Percentiles rank a stretch among this genome's conserved stretches.
phyloP scores from a whole-genome alignment of 139 green algal species.

The Pleodorina starrii region DNA sequence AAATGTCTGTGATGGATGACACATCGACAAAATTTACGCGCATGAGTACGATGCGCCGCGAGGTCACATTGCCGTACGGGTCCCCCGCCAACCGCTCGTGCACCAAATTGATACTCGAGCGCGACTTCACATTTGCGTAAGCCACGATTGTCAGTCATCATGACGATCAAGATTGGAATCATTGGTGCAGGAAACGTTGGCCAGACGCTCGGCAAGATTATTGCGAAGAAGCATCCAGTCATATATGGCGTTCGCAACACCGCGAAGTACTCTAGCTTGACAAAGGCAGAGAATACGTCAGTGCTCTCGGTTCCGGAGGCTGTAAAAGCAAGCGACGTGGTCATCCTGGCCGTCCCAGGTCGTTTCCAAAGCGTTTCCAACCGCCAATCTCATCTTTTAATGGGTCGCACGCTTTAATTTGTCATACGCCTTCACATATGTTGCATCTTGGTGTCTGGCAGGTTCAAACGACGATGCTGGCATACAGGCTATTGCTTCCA shows the following conservation, averaged over 20 bases:
- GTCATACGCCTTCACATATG: not conserved
- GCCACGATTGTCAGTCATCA: not conserved
- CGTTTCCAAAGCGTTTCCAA: not conserved
- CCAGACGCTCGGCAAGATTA: conserved; percentile 10
- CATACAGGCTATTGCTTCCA: not conserved
- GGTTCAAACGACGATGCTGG: not conserved
- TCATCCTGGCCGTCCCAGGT: conserved; percentile 45
- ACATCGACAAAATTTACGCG: not conserved
- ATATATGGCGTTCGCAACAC: not conserved
- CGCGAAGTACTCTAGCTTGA: conserved; percentile 25
- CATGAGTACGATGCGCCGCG: too few species aligned
- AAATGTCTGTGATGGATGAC: not conserved
- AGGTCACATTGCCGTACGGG: too few species aligned
- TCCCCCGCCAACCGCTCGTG: not conserved
- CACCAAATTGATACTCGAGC: not conserved
- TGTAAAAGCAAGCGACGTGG: conserved; percentile 29
- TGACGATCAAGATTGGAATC: conserved; percentile 41
- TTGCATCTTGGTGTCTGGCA: too few species aligned
- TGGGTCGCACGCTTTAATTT: too few species aligned
- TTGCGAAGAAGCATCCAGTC: conserved; percentile 21
- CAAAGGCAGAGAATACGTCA: not conserved
- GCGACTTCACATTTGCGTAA: not conserved
- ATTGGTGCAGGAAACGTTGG: conserved; percentile 52
- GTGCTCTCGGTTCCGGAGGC: conserved; percentile 19
- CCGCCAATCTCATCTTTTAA: too few species aligned